Conservation (phyloP, 78 protist genomes). For the Neovahlkampfia damariscottae region DNA sequence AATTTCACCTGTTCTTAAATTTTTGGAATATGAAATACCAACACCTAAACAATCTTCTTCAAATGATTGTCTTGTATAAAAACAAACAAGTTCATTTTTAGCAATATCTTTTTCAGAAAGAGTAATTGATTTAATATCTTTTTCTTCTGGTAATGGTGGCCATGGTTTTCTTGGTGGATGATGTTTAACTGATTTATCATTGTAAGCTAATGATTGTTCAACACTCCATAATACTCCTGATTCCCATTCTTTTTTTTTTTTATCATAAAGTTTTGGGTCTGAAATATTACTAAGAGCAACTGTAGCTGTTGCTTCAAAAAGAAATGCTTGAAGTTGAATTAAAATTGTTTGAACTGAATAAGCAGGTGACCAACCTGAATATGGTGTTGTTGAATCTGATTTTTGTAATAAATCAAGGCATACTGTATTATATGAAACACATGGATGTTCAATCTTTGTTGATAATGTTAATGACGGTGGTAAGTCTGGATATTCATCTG, state of each 20-base stretch:
- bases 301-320: background rate
- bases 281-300: background rate
- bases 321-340: slow-evolving; percentile 12
- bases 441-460: slow-evolving; percentile 28
- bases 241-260: slow-evolving; percentile 13
- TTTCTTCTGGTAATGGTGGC: slow-evolving; percentile 11
- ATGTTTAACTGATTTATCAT: background rate
- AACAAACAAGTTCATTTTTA: slow-evolving; percentile 3
- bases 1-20: slow-evolving; percentile 12
- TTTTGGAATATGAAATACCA: slow-evolving; percentile 3
- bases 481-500: slow-evolving; percentile 75
- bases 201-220: background rate
- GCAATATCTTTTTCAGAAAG: background rate
- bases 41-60: slow-evolving; percentile 21
- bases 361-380: slow-evolving; percentile 18
- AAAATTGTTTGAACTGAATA: slow-evolving; percentile 16
- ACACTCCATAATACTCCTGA: background rate
- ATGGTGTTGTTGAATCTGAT: background rate
- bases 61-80: slow-evolving; percentile 12
- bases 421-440: background rate
- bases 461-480: slow-evolving; percentile 71
- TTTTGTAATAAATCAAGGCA: slow-evolving; percentile 4
- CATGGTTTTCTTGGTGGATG: slow-evolving; percentile 10
- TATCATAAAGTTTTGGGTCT: slow-evolving; percentile 3
- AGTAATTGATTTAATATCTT: background rate